These are phyloP conservation scores for Colletotrichum cuscutae DNA, from an alignment of 2,329 filamentous ascomycete genomes.

Conservation along the genomic window DNA sequence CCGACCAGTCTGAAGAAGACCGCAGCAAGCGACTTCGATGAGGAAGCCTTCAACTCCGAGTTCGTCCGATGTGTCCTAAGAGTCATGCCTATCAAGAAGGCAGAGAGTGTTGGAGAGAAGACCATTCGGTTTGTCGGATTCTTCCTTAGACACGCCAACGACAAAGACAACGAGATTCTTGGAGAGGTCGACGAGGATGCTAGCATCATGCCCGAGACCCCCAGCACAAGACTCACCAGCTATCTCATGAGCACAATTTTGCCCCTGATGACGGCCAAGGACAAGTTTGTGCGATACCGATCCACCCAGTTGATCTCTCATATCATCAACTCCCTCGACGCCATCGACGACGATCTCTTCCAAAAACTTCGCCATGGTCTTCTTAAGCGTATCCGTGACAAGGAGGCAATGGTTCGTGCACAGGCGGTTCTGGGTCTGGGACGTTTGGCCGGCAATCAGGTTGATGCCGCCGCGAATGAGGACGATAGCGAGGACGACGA, in stretches of 20 bases:
- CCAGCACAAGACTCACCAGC: conserved; percentile 81
- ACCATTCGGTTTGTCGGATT: conserved; percentile 87
- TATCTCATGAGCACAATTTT: conserved; percentile 79
- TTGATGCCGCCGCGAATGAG: conserved; percentile 76
- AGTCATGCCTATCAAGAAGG: conserved; percentile 89
- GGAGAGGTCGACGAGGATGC: conserved; percentile 74
- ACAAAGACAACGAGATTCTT: conserved; percentile 76
- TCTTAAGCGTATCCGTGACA: conserved; percentile 88
- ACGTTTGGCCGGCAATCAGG: conserved; percentile 81
- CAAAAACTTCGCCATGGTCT: conserved; percentile 82
- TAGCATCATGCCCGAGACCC: conserved; percentile 81
- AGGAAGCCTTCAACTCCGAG: conserved; percentile 88
- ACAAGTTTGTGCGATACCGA: conserved; percentile 91
- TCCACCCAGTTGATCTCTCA: conserved; percentile 91
- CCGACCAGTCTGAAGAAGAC: conserved; percentile 62
- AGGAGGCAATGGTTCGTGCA: conserved; percentile 90
- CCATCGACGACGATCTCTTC: conserved; percentile 92
- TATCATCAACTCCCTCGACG: conserved; percentile 90
- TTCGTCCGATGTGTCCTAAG: conserved; percentile 84
- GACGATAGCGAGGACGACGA: conserved; percentile 75
- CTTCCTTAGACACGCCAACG: conserved; percentile 79
- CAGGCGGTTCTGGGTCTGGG: conserved; percentile 94
- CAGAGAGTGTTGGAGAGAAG: conserved; percentile 87
- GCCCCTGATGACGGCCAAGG: conserved; percentile 84
- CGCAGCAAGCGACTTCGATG: conserved; percentile 75